Evolutionary conservation across 805 yeast genomes (phyloP).

Genomic region (Metschnikowia cubensis): DNA sequence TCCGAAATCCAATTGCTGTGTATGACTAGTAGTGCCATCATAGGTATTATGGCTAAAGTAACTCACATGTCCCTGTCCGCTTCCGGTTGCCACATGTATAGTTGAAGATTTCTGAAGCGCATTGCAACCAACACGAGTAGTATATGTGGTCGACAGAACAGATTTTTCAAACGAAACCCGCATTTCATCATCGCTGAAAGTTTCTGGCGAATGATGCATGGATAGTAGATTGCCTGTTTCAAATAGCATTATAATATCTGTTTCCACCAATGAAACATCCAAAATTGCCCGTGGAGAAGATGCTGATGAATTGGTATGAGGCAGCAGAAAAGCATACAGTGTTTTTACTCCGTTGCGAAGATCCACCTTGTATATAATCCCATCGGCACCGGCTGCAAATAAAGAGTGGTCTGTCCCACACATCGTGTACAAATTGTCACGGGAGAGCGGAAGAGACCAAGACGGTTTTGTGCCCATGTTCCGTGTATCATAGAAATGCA

Average conservation of each 20-base stretch:
- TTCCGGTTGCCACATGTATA: slow-evolving; percentile 9
- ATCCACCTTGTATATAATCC: slow-evolving; percentile 14
- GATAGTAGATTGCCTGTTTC: not conserved
- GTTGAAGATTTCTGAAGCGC: not conserved
- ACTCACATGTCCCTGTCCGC: slow-evolving; percentile 7
- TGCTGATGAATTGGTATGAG: not conserved
- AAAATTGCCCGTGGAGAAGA: not conserved
- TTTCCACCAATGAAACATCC: not conserved
- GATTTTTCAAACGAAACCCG: not conserved
- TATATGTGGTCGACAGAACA: not conserved
- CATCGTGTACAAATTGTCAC: slow-evolving; percentile 16
- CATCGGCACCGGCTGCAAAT: slow-evolving; percentile 17
- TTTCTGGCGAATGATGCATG: too few species aligned
- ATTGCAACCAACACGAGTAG: slow-evolving; percentile 7
- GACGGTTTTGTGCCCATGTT: slow-evolving; percentile 5
- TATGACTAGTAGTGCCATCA: not conserved
- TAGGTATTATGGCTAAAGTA: slow-evolving; percentile 3
- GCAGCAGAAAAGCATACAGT: not conserved
- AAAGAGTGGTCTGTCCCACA: slow-evolving; percentile 10
- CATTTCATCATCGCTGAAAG: not conserved
- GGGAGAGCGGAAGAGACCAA: slow-evolving; percentile 10
- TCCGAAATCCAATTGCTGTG: not conserved
- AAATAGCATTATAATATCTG: not conserved
- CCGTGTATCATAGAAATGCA: slow-evolving; percentile 16
- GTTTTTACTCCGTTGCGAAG: slow-evolving; percentile 9